phyloP scores from a whole-genome alignment of 352 stramenopile species.

The Phytophthora megakarya region DNA sequence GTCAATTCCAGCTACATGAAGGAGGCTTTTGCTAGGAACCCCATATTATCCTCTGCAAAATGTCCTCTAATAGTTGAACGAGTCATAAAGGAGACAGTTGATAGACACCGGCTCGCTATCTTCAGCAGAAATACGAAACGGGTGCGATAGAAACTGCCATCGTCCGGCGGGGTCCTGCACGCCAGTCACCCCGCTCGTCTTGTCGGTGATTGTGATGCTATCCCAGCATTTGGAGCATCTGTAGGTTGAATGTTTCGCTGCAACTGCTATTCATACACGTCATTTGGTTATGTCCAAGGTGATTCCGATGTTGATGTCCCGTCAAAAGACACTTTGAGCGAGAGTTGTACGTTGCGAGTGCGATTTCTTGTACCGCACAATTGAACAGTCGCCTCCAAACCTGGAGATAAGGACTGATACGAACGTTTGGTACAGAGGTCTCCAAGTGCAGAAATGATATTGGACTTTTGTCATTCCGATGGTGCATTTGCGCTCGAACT shows the following conservation, averaged over 20 bases:
- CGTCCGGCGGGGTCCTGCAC: conserved; percentile 15
- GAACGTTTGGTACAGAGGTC: too few relatives aligned
- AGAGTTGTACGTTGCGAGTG: neutral
- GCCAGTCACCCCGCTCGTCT: neutral
- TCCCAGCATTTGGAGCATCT: too few relatives aligned
- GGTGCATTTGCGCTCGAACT: neutral
- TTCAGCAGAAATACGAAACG: conserved; percentile 24
- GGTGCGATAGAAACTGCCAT: conserved; percentile 23
- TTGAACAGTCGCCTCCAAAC: neutral
- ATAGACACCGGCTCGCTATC: conserved; percentile 9
- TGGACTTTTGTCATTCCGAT: neutral
- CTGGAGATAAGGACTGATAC: neutral
- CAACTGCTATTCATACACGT: too few relatives aligned
- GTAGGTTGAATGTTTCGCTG: too few relatives aligned
- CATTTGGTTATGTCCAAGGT: neutral
- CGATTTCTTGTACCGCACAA: neutral
- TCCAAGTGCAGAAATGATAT: too few relatives aligned
- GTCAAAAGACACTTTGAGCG: conserved; percentile 3
- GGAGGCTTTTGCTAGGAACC: too few relatives aligned
- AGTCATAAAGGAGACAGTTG: neutral
- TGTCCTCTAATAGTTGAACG: neutral
- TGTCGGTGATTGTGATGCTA: conserved; percentile 4
- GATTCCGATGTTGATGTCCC: neutral
- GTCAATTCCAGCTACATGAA: neutral
- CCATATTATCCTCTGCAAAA: too few relatives aligned